Conservation (phyloP, 768 basidiomycete genomes). For the Tubosaeta sp. region DNA sequence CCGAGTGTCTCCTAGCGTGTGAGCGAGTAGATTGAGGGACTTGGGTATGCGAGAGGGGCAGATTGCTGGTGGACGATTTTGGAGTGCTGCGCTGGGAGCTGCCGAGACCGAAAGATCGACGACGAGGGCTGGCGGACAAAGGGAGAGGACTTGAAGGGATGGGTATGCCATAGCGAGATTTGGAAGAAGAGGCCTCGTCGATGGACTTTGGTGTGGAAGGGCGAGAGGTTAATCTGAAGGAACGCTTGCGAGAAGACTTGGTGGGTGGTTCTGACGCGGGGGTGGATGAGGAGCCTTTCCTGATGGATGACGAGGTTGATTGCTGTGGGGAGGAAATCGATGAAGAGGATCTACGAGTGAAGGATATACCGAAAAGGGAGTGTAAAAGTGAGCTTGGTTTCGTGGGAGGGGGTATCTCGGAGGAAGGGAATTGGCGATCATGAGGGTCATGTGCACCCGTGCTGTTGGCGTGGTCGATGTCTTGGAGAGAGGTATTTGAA, state of each 20-base stretch:
- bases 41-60: conserved; percentile 24
- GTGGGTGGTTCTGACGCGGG: conserved; percentile 12
- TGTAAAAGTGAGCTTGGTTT: conserved; percentile 19
- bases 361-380: conserved; percentile 27
- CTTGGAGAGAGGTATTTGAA: conserved; percentile 5
- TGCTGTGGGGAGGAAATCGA: conserved; percentile 16
- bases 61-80: conserved; percentile 25
- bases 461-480: conserved; percentile 12
- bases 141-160: conserved; percentile 28
- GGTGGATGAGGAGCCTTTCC: conserved; percentile 25
- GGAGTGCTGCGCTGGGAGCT: conserved; percentile 27
- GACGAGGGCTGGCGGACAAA: conserved; percentile 32
- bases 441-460: conserved; percentile 13
- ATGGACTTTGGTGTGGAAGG: conserved; percentile 28
- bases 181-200: conserved; percentile 17
- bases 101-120: conserved; percentile 29
- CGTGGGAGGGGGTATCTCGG: conserved; percentile 28
- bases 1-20: conserved; percentile 26
- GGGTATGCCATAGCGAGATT: conserved; percentile 22
- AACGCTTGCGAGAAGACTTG: conserved; percentile 26
- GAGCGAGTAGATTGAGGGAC: conserved; percentile 10
- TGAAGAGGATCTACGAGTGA: conserved; percentile 25
- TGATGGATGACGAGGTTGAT: conserved; percentile 14
- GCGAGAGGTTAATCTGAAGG: conserved; percentile 30
- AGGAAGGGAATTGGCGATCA: conserved; percentile 21